These are phyloP conservation scores for Chlamydomonas eustigma DNA, from an alignment of 139 green algal species.

Conservation along the genomic window DNA sequence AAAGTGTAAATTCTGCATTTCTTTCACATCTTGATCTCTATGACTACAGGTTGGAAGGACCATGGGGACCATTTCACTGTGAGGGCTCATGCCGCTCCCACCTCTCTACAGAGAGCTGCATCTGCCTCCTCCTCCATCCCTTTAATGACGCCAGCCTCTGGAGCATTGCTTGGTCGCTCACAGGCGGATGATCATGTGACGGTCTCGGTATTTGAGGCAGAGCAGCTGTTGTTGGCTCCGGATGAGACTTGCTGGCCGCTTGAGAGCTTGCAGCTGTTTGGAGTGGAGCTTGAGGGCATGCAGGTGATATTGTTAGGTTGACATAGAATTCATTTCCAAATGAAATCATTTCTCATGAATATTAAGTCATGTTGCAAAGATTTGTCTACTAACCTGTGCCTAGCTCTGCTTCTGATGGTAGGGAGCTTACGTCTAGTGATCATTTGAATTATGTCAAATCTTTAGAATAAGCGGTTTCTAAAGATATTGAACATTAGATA, in stretches of 20 bases:
- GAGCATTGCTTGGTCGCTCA: too few species aligned
- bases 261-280: constrained; percentile 1
- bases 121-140: neutral
- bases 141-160: neutral
- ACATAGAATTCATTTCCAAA: neutral
- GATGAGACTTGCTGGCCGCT: neutral
- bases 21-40: too few species aligned
- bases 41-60: constrained; percentile 10
- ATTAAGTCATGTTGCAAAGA: neutral
- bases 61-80: constrained; percentile 8
- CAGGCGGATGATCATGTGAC: neutral
- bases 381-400: neutral
- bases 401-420: neutral
- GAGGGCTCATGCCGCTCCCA: neutral
- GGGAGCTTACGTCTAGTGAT: too few species aligned
- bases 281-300: neutral
- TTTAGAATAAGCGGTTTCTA: too few species aligned
- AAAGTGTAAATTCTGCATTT: too few species aligned
- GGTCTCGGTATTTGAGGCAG: constrained; percentile 15
- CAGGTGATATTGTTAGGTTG: neutral
- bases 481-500: too few species aligned
- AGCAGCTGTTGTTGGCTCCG: constrained; percentile 14
- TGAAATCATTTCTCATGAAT: neutral
- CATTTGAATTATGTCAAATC: too few species aligned
- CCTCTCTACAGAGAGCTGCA: neutral